phyloP scores from a whole-genome alignment of 2,329 filamentous ascomycete species.

The Calonectria leucothoes region DNA sequence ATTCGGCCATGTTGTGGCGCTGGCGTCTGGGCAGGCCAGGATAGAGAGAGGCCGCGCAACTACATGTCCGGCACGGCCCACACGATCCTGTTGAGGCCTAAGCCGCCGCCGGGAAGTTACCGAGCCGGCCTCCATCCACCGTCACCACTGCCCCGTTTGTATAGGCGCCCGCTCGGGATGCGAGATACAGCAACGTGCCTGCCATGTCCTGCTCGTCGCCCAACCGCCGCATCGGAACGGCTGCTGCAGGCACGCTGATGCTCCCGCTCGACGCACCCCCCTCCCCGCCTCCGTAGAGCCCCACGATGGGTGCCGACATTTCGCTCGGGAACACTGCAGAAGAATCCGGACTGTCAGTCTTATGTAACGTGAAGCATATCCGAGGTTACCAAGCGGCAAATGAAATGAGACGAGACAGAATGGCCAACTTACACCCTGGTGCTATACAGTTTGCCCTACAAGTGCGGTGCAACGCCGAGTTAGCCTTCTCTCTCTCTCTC shows the following conservation, averaged over 20 bases:
- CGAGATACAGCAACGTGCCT: slow-evolving; percentile 73
- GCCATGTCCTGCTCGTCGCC: slow-evolving; percentile 72
- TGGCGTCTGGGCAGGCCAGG: not conserved
- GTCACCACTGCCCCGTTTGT: slow-evolving; percentile 73
- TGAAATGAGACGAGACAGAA: slow-evolving; percentile 4
- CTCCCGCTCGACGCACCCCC: slow-evolving; percentile 40
- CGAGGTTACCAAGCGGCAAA: slow-evolving; percentile 25
- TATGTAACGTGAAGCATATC: slow-evolving; percentile 23
- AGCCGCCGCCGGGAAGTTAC: slow-evolving; percentile 65
- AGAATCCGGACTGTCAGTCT: slow-evolving; percentile 4
- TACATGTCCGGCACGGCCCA: slow-evolving; percentile 23
- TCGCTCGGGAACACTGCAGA: slow-evolving; percentile 68
- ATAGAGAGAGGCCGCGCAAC: slow-evolving; percentile 11
- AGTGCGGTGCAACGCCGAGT: slow-evolving; percentile 27
- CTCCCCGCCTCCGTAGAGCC: slow-evolving; percentile 50
- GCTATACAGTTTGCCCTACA: slow-evolving; percentile 59
- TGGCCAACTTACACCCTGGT: slow-evolving; percentile 56
- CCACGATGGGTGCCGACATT: slow-evolving; percentile 64
- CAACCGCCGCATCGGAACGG: slow-evolving; percentile 68
- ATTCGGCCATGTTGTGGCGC: not conserved
- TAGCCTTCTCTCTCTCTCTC: slow-evolving; percentile 6
- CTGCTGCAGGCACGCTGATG: slow-evolving; percentile 49
- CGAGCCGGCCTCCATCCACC: slow-evolving; percentile 72
- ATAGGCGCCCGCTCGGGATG: slow-evolving; percentile 73
- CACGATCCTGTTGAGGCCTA: slow-evolving; percentile 40